Evolutionary conservation across 2,329 filamentous ascomycete genomes (phyloP), one percentile per base, ranked within the genome.

Genomic region (Chrysosporium keratinophilum): DNA sequence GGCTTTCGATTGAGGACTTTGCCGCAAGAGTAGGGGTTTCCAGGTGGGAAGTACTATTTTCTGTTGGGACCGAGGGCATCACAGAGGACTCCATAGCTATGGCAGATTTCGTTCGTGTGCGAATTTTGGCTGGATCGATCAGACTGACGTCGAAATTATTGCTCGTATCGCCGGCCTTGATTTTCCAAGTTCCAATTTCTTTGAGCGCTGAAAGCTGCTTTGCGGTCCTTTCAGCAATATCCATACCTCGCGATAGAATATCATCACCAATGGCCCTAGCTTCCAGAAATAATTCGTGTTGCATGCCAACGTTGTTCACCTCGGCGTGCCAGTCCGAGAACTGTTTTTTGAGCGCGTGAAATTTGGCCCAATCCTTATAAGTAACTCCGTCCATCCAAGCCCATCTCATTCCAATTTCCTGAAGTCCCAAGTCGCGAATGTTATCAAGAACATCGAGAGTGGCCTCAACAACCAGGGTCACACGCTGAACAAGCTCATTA

Each of bases 321-420:
- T 94, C 87, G 35, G 81, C 77, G 53, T 87, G 85, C 89, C 91
- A 96, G 63, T 88, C 82, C 46, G 85, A 83, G 50, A 96, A 87
- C 11, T 86, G 84, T 52, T 79, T 81, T 73, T 87, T 94, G 55
- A 98, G 76, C 56, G 87, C 82, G 67, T 97, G 89, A 65, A 95
- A 98, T 67, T 91, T 93, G 56, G 85, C 82, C 93, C 93, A 98
- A 68, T 98, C 89, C 68, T 94, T 90, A 76, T 98, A 96, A 1
- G 91, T 95, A 57, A 98, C 81, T 33, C 88, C 88, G 55, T 97
- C 89, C 73, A 89, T 93, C 84, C 88, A 95, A 11, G 91, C 89
- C 90, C 93, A 98, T 56, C 73, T 78, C 82, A 94, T 91, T 54
- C 90, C 90, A 52, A 96, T 88, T 67, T 94, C 88, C 66, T 95